Base-by-base conservation (phyloP, 2,329 filamentous ascomycete species). In the Aspergillus ochraceus region DNA sequence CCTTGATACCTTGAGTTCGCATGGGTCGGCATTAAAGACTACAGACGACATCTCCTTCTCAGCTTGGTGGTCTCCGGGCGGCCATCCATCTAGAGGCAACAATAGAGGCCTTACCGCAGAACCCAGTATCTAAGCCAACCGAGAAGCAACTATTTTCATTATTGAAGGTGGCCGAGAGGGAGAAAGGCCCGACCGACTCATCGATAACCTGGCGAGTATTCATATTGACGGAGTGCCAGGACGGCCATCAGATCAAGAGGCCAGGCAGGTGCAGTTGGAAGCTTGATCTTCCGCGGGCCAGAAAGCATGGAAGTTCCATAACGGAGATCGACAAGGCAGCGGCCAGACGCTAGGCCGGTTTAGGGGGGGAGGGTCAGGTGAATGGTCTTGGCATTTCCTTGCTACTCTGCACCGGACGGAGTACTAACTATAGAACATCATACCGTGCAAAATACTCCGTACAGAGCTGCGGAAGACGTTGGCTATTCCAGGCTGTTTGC, bases 201-300 rank as follows among this genome's bases (percentile, higher is more conserved):
- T 96, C 92, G 71, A 98, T 91, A 58, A 90, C 86, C 55, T 90
- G 90, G 60, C 94, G 86, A 49, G 92, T 96, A 75, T 98, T 95
- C 95, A 98, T 99, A 55, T 62, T 80, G 57, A 47, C 49, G 39
- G 24, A 12, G 42, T 49, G 42, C 49, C 42, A 58, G 49, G 22
- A 42, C 45, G 24, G 50, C 51, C 55, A 60, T 62, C n/a, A 51
- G 59, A 32, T 53, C 24, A 10, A 51, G 49, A 29, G 50, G 6
- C 30, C 36, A 36, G 17, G 29, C 22, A 36, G 30, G 9, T 30
- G 19, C 32, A 53, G 32, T 53, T 20, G n/a, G 51, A 53, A 39
- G 51, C 26, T 20, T 36, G 30, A 12, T 30, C 22, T 22, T 30
- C 9, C 26, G 11, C 8, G 51, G 51, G 45, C 22, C 30, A 52